These are phyloP conservation scores for Polytrichum commune DNA, from an alignment of 225 moss, liverwort and hornwort species.

Conservation along the genomic window DNA sequence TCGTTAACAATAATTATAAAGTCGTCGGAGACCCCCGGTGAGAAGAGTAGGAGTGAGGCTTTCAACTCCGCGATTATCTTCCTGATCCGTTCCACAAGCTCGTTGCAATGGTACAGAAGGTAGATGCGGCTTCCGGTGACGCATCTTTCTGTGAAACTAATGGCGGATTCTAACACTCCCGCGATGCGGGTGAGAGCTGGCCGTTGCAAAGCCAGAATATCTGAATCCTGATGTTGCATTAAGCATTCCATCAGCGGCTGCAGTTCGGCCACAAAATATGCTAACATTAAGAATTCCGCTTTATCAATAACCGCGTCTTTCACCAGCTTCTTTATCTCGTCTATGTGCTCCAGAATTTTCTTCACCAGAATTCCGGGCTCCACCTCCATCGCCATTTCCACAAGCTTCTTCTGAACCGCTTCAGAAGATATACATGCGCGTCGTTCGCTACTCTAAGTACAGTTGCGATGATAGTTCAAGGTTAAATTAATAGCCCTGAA, in stretches of 20 bases:
- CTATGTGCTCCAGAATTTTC: conserved; percentile 29
- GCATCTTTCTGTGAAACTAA: conserved; percentile 31
- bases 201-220: conserved; percentile 27
- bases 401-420: background rate
- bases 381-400: background rate
- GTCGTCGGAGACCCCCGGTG: conserved; percentile 17
- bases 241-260: conserved; percentile 41
- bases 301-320: conserved; percentile 33
- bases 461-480: too few relatives aligned
- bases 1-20: conserved; percentile 23
- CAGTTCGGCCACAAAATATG: conserved; percentile 39
- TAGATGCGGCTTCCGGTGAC: conserved; percentile 45
- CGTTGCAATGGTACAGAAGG: conserved; percentile 28
- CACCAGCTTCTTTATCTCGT: conserved; percentile 44
- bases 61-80: conserved; percentile 27
- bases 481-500: too few relatives aligned
- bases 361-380: conserved; percentile 5
- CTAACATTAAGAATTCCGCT: conserved; percentile 46
- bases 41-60: conserved; percentile 22
- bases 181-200: conserved; percentile 32
- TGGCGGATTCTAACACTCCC: conserved; percentile 10
- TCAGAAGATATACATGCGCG: background rate
- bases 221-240: conserved; percentile 19
- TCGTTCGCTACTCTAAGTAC: too few relatives aligned
- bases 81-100: conserved; percentile 28